Base-by-base conservation (phyloP, 306 rosid species). In the Herpetospermum pedunculosum region DNA sequence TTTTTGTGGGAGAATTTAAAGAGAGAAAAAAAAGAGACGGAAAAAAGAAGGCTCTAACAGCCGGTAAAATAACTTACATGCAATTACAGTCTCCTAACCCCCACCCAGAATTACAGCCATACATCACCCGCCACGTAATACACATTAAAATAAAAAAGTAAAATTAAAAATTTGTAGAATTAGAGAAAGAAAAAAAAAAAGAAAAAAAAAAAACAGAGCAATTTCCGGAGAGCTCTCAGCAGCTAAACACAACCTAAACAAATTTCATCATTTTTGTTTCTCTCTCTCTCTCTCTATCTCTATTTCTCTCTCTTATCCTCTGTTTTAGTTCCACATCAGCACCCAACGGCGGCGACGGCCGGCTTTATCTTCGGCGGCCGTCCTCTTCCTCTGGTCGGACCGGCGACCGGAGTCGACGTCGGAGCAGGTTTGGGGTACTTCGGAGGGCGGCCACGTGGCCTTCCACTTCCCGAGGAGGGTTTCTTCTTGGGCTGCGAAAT, bases 391-490 rank as follows among this genome's bases (percentile, higher is more conserved):
- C 89, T 73, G 2, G 85, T 81, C 0, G 81, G 35, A 1, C 83
- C 85, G 13, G 53, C 77, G 5, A 37, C 26, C 2, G 86, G 68
- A n/a, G 30, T 73, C 4, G 63, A 0, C 15, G 57, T 67, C 4
- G 82, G 32, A 12, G 52, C 71, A 4, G 86, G 30, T 70, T 80
- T 85, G 8, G 80, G 81, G 70, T 78, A 80, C 80, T 85, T 85
- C 29, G 89, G 89, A 2, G 89, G 89, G 23, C 89, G 81, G n/a
- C 89, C 89, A 28, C 89, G 89, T 41, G 89, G 87, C 81, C 89
- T 70, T 52, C 89, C 89, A 49, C 76, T 67, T 0, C 81, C 80
- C 5, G 78, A 2, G 4, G 81, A 60, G 12, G 77, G 54, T 28
- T 46, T 69, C 63, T 41, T 70, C 80, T 83, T 81, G 21, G 78